Conservation (phyloP, 345 rosid genomes). For the Eucalyptus cloeziana region DNA sequence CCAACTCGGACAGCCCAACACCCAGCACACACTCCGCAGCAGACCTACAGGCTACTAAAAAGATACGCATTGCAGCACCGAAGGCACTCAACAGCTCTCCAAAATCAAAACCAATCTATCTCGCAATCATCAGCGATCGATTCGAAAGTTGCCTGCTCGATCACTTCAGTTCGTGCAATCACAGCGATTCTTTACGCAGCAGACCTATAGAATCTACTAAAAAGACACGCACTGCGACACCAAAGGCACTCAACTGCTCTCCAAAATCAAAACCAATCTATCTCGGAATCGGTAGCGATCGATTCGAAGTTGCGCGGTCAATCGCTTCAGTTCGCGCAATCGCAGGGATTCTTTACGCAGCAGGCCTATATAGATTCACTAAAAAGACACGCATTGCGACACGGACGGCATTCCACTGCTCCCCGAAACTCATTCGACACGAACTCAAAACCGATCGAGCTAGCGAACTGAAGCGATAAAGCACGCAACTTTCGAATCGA, state of each 20-base stretch:
- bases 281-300: no score
- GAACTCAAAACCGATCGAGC: neutral
- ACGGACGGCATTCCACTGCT: no score
- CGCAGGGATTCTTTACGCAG: no score
- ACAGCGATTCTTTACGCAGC: no score
- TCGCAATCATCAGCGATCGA: no score
- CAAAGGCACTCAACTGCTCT: accelerated
- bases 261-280: neutral
- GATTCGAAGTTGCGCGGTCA: no score
- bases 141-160: no score
- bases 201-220: no score
- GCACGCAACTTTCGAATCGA: neutral
- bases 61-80: accelerated
- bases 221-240: neutral
- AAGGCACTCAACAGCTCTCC: neutral
- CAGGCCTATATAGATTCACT: no score
- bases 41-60: accelerated
- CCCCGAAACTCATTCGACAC: neutral
- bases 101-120: no score
- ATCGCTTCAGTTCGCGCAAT: no score
- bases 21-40: neutral
- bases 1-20: neutral
- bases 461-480: neutral
- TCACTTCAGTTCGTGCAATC: accelerated
- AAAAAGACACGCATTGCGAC: no score